Percentiles rank a stretch among this genome's conserved stretches.
Evolutionary conservation across 2,329 filamentous ascomycete genomes (phyloP).

Genomic region (Xenoacremonium recifei): DNA sequence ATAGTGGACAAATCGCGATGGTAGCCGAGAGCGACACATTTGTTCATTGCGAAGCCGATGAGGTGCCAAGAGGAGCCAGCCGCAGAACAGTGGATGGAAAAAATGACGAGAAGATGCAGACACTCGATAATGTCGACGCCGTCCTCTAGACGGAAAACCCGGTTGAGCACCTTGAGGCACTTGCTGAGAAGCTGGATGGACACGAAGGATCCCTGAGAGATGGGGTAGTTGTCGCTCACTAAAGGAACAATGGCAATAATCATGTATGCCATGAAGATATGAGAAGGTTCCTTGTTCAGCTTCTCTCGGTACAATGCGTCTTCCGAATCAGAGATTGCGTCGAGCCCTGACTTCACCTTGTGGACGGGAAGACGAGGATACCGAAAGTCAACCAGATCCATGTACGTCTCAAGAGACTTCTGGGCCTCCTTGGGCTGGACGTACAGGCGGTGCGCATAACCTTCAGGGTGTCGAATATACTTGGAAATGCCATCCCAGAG

Average conservation of each 20-base stretch:
- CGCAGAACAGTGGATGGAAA: constrained; percentile 13
- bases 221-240: constrained; percentile 10
- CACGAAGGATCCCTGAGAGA: constrained; percentile 11
- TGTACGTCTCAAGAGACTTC: constrained; percentile 7
- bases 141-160: constrained; percentile 11
- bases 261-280: constrained; percentile 14
- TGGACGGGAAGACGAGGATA: constrained; percentile 7
- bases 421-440: constrained; percentile 3
- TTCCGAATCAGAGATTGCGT: constrained; percentile 6
- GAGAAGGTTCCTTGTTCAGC: constrained; percentile 4
- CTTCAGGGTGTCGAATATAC: constrained; percentile 9
- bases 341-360: constrained; percentile 10
- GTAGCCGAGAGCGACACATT: too few relatives aligned
- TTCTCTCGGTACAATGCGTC: constrained; percentile 2
- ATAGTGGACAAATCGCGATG: too few relatives aligned
- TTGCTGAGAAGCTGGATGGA: constrained; percentile 10
- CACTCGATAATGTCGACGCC: constrained; percentile 14
- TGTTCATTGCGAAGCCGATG: constrained; percentile 14
- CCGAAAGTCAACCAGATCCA: constrained; percentile 13
- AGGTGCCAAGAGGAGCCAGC: constrained; percentile 14
- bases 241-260: constrained; percentile 12
- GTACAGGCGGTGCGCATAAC: constrained; percentile 5
- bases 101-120: constrained; percentile 10
- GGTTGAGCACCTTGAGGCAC: constrained; percentile 10
- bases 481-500: constrained; percentile 13